Conservation (phyloP, 2,329 filamentous ascomycete species). For the Calonectria henricotiae region DNA sequence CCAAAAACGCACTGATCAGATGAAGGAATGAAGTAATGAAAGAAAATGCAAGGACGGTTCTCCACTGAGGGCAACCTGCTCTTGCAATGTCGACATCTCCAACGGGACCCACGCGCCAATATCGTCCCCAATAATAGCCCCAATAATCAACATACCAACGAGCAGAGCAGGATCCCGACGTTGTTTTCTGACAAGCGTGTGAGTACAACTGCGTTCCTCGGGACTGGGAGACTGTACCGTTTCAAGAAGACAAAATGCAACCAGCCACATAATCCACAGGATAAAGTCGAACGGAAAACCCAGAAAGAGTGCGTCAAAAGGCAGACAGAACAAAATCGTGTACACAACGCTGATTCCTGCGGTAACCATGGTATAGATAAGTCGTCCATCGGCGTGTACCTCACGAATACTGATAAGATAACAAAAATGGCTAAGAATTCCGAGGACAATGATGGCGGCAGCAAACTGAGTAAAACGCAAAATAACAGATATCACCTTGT, state of each 20-base stretch:
- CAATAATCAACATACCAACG: conserved; percentile 51
- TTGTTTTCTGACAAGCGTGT: conserved; percentile 34
- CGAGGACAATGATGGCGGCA: conserved; percentile 49
- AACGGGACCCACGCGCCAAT: conserved; percentile 37
- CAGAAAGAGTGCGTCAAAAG: conserved; percentile 47
- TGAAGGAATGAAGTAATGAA: conserved; percentile 21
- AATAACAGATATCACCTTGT: conserved; percentile 45
- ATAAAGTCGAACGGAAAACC: conserved; percentile 51
- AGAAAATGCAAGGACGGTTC: conserved; percentile 20
- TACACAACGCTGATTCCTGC: conserved; percentile 52
- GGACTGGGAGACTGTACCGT: conserved; percentile 37
- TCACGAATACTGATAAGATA: conserved; percentile 39
- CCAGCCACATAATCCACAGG: conserved; percentile 52
- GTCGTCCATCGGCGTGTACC: conserved; percentile 37
- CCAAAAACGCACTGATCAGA: conserved; percentile 2
- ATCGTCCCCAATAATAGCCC: conserved; percentile 53
- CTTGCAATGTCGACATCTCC: neutral
- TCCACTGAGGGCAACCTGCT: conserved; percentile 22
- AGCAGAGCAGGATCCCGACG: conserved; percentile 35
- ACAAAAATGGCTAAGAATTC: conserved; percentile 46
- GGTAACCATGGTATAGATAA: conserved; percentile 51
- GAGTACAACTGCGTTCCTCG: neutral
- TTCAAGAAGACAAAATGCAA: conserved; percentile 50
- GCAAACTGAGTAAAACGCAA: conserved; percentile 43
- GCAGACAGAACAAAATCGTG: conserved; percentile 45